Evolutionary conservation across 2,329 filamentous ascomycete genomes (phyloP).

Genomic region (Blastomyces silverae): DNA sequence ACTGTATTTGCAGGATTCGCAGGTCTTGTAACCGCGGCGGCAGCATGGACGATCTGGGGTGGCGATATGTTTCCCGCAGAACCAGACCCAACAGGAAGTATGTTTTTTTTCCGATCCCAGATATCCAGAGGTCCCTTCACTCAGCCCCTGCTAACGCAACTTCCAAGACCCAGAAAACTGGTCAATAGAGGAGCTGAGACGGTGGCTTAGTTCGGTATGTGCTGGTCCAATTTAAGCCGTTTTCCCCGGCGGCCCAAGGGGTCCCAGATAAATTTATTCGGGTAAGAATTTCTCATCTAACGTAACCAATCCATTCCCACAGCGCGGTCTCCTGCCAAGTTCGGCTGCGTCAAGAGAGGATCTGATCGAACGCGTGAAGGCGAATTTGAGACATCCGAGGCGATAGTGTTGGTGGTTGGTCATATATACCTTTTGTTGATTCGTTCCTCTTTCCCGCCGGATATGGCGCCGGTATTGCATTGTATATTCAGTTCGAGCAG

Average conservation of each 20-base stretch:
- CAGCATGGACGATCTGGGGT: slow-evolving; percentile 79
- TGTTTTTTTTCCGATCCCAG: slow-evolving; percentile 27
- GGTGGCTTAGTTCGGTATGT: slow-evolving; percentile 70
- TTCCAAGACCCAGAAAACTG: slow-evolving; percentile 58
- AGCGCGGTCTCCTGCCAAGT: slow-evolving; percentile 60
- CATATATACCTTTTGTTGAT: neutral
- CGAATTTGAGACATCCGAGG: slow-evolving; percentile 53
- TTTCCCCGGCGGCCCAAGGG: no score
- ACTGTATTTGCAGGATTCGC: slow-evolving; percentile 58
- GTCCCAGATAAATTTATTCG: neutral
- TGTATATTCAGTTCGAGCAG: neutral
- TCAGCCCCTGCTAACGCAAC: slow-evolving; percentile 1
- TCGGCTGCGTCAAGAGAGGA: slow-evolving; percentile 55
- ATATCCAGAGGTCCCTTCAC: neutral
- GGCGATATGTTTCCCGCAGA: slow-evolving; percentile 72
- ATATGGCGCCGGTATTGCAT: neutral
- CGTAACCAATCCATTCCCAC: neutral
- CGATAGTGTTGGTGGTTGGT: slow-evolving; percentile 19
- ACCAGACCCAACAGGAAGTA: slow-evolving; percentile 70
- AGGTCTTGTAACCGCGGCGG: slow-evolving; percentile 71
- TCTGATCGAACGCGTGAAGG: slow-evolving; percentile 61
- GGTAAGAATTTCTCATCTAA: neutral
- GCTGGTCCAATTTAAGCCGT: neutral
- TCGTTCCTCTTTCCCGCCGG: neutral
- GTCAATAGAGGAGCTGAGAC: slow-evolving; percentile 70